Conservation (phyloP, 805 yeast genomes). For the Scheffersomyces ergatensis region DNA sequence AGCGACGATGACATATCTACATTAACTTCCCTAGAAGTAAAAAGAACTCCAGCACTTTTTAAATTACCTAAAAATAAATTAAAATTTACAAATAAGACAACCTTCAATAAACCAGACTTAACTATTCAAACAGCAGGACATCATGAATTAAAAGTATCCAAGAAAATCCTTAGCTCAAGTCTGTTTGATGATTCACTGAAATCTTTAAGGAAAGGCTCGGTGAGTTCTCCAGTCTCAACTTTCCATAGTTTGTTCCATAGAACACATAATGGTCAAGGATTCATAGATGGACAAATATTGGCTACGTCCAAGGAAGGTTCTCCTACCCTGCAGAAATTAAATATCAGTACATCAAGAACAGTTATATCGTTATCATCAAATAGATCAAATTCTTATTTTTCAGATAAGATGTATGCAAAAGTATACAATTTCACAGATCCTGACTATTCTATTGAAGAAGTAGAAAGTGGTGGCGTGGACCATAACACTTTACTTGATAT, state of each 20-base stretch:
- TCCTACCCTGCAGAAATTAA: conserved; percentile 5
- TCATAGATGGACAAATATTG: conserved; percentile 5
- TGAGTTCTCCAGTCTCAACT: conserved; percentile 29
- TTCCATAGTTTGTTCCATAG: conserved; percentile 34
- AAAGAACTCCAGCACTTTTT: background rate
- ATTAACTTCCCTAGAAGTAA: background rate
- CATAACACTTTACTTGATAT: conserved; percentile 20
- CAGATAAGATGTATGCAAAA: conserved; percentile 28
- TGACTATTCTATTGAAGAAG: conserved; percentile 22
- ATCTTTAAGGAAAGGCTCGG: conserved; percentile 17
- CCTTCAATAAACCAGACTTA: conserved; percentile 22
- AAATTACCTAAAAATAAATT: conserved; percentile 7
- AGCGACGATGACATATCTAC: conserved; percentile 7
- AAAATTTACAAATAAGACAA: conserved; percentile 9
- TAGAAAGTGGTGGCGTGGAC: conserved; percentile 15
- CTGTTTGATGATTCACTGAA: conserved; percentile 12
- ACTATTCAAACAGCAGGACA: conserved; percentile 28
- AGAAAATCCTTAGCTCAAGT: conserved; percentile 19
- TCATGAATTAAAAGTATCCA: conserved; percentile 19
- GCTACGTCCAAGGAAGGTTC: conserved; percentile 12
- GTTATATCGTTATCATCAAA: conserved; percentile 30
- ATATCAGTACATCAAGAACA: conserved; percentile 13
- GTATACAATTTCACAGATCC: conserved; percentile 34
- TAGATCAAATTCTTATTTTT: conserved; percentile 30
- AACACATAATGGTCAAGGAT: conserved; percentile 14